phyloP scores from a whole-genome alignment of 2,329 filamentous ascomycete species.

The Cyphellophora europaea region DNA sequence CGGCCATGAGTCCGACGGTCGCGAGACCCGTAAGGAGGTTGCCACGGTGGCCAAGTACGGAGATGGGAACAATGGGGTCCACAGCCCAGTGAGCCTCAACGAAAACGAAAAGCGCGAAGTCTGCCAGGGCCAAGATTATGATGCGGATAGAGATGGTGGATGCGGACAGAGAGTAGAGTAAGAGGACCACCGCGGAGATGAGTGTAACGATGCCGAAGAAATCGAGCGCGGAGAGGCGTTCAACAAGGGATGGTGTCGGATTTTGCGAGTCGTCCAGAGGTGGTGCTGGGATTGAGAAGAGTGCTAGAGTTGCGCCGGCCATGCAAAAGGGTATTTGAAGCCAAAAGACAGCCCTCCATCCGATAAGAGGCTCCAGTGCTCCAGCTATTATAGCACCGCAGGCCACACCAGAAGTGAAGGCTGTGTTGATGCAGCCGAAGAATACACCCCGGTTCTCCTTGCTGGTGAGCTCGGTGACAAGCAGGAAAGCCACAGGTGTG shows the following conservation, averaged over 20 bases:
- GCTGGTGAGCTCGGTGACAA: slow-evolving; percentile 64
- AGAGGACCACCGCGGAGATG: slow-evolving; percentile 56
- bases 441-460: slow-evolving; percentile 61
- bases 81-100: slow-evolving; percentile 55
- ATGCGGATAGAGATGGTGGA: slow-evolving; percentile 51
- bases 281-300: slow-evolving; percentile 52
- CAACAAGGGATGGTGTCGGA: slow-evolving; percentile 26
- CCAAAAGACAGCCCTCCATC: slow-evolving; percentile 70
- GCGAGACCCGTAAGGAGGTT: slow-evolving; percentile 64
- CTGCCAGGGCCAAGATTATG: slow-evolving; percentile 49
- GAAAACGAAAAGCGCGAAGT: slow-evolving; percentile 49
- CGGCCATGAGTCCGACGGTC: slow-evolving; percentile 69
- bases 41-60: slow-evolving; percentile 59
- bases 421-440: slow-evolving; percentile 64
- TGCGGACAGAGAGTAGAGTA: slow-evolving; percentile 62
- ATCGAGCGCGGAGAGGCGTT: slow-evolving; percentile 59
- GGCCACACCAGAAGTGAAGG: slow-evolving; percentile 62
- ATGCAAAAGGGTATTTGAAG: slow-evolving; percentile 58
- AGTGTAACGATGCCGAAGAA: slow-evolving; percentile 63
- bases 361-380: slow-evolving; percentile 50
- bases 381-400: slow-evolving; percentile 64
- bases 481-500: slow-evolving; percentile 63
- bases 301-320: slow-evolving; percentile 52
- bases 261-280: slow-evolving; percentile 14
- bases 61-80: slow-evolving; percentile 64